phyloP scores from a whole-genome alignment of 1,284 basidiomycete species.

The Cryptococcus sp. region DNA sequence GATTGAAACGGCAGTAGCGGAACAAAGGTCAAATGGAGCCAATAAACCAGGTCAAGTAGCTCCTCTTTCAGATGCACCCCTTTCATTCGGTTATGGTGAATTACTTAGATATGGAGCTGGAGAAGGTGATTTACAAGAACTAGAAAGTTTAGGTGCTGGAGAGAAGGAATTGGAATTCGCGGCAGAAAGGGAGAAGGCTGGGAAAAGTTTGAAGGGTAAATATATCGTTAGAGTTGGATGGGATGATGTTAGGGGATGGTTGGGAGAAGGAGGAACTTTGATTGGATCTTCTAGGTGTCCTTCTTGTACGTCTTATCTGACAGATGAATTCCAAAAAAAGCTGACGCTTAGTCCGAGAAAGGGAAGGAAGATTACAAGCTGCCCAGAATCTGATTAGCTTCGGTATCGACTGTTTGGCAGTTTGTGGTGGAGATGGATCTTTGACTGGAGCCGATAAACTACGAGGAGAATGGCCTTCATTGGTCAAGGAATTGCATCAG shows the following conservation, averaged over 20 bases:
- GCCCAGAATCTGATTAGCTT: constrained; percentile 89
- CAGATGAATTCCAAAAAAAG: background rate
- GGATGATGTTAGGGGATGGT: constrained; percentile 97
- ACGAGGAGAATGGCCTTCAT: constrained; percentile 85
- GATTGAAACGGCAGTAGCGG: constrained; percentile 16
- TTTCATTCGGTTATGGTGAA: constrained; percentile 86
- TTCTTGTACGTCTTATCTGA: constrained; percentile 52
- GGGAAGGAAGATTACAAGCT: constrained; percentile 79
- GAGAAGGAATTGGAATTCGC: constrained; percentile 38
- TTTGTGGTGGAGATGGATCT: constrained; percentile 95
- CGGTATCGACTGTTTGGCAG: constrained; percentile 93
- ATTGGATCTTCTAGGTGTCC: constrained; percentile 92
- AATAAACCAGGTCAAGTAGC: constrained; percentile 29
- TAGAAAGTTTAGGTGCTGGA: constrained; percentile 33
- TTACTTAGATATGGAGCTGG: constrained; percentile 86
- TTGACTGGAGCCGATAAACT: constrained; percentile 94
- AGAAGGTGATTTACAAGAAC: constrained; percentile 54
- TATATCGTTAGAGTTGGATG: constrained; percentile 97
- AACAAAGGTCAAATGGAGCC: constrained; percentile 10
- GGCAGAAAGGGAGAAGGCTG: constrained; percentile 52
- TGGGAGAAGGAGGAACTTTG: constrained; percentile 90
- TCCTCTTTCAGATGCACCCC: constrained; percentile 41
- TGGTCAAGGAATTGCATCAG: constrained; percentile 65
- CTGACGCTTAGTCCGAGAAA: constrained; percentile 59
- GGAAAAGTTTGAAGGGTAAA: constrained; percentile 70